These are phyloP conservation scores for Panaeolus cyanescens DNA, from an alignment of 768 basidiomycete genomes.

Conservation along the genomic window DNA sequence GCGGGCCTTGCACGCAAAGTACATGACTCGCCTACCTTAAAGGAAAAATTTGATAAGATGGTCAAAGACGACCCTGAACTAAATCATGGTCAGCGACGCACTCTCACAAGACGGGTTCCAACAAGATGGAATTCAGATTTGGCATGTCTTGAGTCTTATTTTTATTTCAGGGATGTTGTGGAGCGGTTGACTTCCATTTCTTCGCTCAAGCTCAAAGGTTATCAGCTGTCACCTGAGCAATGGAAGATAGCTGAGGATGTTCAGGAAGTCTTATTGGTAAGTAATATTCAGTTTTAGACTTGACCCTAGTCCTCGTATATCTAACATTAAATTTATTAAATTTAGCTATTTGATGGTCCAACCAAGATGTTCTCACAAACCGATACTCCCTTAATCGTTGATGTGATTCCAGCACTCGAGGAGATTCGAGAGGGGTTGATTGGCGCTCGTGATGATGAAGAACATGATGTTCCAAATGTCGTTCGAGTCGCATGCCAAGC, in stretches of 20 bases:
- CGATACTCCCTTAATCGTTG: conserved; percentile 20
- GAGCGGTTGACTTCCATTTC: conserved; percentile 19
- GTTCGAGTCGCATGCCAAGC: conserved; percentile 19
- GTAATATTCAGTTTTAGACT: neutral
- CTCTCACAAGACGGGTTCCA: conserved; percentile 24
- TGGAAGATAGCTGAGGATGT: conserved; percentile 29
- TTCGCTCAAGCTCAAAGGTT: conserved; percentile 15
- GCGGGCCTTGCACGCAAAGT: conserved; percentile 23
- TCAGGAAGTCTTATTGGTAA: conserved; percentile 22
- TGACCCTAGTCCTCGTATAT: neutral
- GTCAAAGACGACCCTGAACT: conserved; percentile 13
- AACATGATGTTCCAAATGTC: conserved; percentile 15
- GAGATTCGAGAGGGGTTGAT: conserved; percentile 13
- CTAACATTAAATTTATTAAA: neutral
- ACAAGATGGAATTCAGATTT: conserved; percentile 34
- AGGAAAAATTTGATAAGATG: conserved; percentile 25
- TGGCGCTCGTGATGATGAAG: conserved; percentile 14
- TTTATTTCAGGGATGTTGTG: conserved; percentile 22
- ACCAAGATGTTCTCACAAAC: conserved; percentile 26
- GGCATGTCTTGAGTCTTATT: conserved; percentile 24
- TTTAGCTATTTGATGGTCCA: conserved; percentile 24
- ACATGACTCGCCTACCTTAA: conserved; percentile 23
- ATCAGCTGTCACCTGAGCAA: conserved; percentile 18
- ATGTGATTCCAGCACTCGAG: conserved; percentile 10
- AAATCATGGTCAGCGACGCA: conserved; percentile 6